phyloP scores from a whole-genome alignment of 129 eudicot genomes.

The Glebionis coronaria region DNA sequence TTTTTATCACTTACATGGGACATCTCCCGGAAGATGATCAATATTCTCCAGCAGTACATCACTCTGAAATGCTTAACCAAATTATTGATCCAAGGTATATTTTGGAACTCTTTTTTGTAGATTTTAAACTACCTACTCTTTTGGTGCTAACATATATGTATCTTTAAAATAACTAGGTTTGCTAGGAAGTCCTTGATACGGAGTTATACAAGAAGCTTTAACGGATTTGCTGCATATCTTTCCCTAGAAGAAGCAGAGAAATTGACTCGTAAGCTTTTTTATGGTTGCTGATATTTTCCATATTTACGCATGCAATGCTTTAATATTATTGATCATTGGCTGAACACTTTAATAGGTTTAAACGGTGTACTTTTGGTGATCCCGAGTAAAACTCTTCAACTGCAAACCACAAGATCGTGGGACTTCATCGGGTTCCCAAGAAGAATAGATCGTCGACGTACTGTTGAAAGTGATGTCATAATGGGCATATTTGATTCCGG shows the following conservation, averaged over 20 bases:
- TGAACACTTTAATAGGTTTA: constrained; percentile 19
- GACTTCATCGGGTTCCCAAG: constrained; percentile 41
- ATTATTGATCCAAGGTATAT: neutral
- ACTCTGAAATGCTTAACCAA: too few species aligned
- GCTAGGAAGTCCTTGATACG: constrained; percentile 27
- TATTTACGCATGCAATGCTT: too few species aligned
- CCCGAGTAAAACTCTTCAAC: constrained; percentile 23
- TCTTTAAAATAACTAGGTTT: constrained; percentile 15
- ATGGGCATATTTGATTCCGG: constrained; percentile 48
- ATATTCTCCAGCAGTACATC: too few species aligned
- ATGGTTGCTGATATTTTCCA: neutral
- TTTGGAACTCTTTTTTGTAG: neutral
- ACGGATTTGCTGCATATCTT: constrained; percentile 53
- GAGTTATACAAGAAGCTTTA: constrained; percentile 50
- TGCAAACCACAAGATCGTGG: constrained; percentile 62
- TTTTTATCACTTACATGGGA: constrained; percentile 35
- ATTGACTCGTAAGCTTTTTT: constrained; percentile 33
- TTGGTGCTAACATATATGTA: neutral
- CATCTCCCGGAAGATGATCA: constrained; percentile 12
- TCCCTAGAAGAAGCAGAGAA: constrained; percentile 32
- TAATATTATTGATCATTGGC: neutral
- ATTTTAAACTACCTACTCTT: neutral
- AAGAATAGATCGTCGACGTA: constrained; percentile 7
- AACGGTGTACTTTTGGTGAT: constrained; percentile 44
- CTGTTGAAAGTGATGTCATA: constrained; percentile 29